Evolutionary conservation across 192 early-diverging fungal species (phyloP), one percentile per base, ranked within the genome.

Genomic region (Umbelopsis isabellina): DNA sequence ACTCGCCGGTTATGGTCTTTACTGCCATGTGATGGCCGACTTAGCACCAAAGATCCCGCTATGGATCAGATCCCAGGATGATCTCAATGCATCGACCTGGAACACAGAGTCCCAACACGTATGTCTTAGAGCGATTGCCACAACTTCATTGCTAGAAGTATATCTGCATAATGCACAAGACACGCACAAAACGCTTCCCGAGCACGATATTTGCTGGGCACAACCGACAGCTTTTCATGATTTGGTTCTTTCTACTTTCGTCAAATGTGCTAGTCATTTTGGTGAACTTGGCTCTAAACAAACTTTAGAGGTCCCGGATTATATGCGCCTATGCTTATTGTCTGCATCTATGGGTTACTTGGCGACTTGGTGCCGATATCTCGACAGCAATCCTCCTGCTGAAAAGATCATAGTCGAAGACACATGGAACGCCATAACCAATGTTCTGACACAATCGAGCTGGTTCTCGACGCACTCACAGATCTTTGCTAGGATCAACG

Each of bases 1-100:
- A 0, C 51, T 84, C 7, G 71, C 77, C 18, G 77, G 73, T 10
- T 85, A 88, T 71, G 86, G 86, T 25, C 73, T 88, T n/a, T 79
- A 83, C 21, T 75, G 83, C 22, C 78, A 83, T 23, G 78, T 81
- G 16, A 46, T 86, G 4, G 74, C 70, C 4, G 84, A 86, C 25
- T 68, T 79, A 20, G 30, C 79, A 4, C 71, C 75, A 20, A 61
- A 76, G 3, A 27, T 78, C 9, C 47, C 80, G 41, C 48, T 69
- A 7, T 77, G 79, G 74, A 70, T 83, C 12, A 51, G 61, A 25
- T 61, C 70, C 9, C 49, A 70, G 0, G 45, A 66, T 3, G 46
- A 72, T 1, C 22, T 67, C 3, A 50, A 61, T 37, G 23, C 47
- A 48, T 66, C 67, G 9, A 44, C 72, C 5, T 10, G 33, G 2